A percentile compares a stretch with the other conserved stretches of the same genome.
phyloP scores from a whole-genome alignment of 1,284 basidiomycete genomes.

The Bondarzewia mesenterica region DNA sequence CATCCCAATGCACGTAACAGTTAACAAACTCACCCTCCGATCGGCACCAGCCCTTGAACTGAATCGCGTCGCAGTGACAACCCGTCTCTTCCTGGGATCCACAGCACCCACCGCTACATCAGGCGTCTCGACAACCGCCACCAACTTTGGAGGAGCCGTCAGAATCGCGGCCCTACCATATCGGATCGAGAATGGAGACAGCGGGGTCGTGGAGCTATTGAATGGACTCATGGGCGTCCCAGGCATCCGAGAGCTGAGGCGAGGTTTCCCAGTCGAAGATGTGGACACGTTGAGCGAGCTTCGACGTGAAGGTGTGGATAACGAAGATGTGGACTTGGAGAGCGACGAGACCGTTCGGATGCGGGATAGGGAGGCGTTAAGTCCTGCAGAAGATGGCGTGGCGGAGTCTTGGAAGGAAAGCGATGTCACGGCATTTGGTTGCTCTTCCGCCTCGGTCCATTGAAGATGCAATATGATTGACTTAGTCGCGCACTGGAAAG shows the following conservation, averaged over 20 bases:
- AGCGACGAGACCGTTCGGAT: slow-evolving; percentile 31
- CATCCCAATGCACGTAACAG: neutral
- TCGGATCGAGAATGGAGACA: slow-evolving; percentile 36
- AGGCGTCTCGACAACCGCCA: slow-evolving; percentile 76
- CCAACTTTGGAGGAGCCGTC: slow-evolving; percentile 70
- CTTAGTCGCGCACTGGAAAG: slow-evolving; percentile 76
- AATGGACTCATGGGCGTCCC: slow-evolving; percentile 33
- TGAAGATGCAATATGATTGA: slow-evolving; percentile 81
- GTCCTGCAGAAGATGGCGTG: slow-evolving; percentile 16
- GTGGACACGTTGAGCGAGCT: slow-evolving; percentile 30
- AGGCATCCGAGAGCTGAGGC: slow-evolving; percentile 28
- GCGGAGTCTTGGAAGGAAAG: slow-evolving; percentile 15
- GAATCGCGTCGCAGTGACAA: slow-evolving; percentile 81
- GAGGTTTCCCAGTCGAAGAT: slow-evolving; percentile 7
- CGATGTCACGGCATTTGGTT: slow-evolving; percentile 11
- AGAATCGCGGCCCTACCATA: slow-evolving; percentile 64
- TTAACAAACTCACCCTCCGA: slow-evolving; percentile 46
- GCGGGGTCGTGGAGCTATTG: slow-evolving; percentile 14
- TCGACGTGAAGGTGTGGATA: slow-evolving; percentile 38
- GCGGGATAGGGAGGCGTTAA: slow-evolving; percentile 26
- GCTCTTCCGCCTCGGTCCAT: slow-evolving; percentile 68
- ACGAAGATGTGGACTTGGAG: slow-evolving; percentile 40
- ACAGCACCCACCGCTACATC: slow-evolving; percentile 79
- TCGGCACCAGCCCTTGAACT: slow-evolving; percentile 75
- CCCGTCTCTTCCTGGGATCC: slow-evolving; percentile 71